A percentile compares a stretch with the other conserved stretches of the same genome.
Evolutionary conservation across 371 early-diverging fungal genomes (phyloP).

Genomic region (Funneliformis caledonium): DNA sequence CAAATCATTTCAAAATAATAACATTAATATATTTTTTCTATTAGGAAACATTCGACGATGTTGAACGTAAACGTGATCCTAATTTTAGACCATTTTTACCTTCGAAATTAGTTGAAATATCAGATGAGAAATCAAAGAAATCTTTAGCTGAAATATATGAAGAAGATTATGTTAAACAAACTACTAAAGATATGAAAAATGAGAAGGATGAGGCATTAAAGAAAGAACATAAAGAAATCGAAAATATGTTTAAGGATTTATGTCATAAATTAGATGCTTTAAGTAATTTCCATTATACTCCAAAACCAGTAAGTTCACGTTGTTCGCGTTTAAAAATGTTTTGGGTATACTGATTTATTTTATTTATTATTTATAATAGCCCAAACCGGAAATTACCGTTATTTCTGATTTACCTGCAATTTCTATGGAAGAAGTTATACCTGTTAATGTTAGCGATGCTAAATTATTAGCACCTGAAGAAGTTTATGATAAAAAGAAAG

Average conservation of each 20-base stretch:
- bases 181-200: constrained; percentile 57
- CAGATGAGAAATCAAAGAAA: constrained; percentile 82
- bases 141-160: constrained; percentile 93
- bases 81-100: constrained; percentile 77
- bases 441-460: constrained; percentile 84
- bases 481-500: constrained; percentile 75
- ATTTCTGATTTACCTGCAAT: constrained; percentile 87
- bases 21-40: not conserved
- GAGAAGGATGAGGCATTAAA: constrained; percentile 75
- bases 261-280: constrained; percentile 88
- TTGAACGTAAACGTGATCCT: constrained; percentile 81
- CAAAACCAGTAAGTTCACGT: constrained; percentile 59
- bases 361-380: constrained; percentile 38
- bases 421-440: constrained; percentile 94
- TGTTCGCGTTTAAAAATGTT: not conserved
- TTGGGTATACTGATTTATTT: constrained; percentile 12
- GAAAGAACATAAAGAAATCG: constrained; percentile 82
- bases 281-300: constrained; percentile 91
- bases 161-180: constrained; percentile 79
- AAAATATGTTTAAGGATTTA: constrained; percentile 70
- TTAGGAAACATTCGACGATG: constrained; percentile 85
- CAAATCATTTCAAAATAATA: not conserved
- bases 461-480: constrained; percentile 90
- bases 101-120: constrained; percentile 76
- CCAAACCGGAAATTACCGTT: constrained; percentile 78